Percentiles rank a stretch among this genome's conserved stretches.
Evolutionary conservation across 768 basidiomycete genomes (phyloP).

Genomic region (Gloeopeniophorella convolvens): DNA sequence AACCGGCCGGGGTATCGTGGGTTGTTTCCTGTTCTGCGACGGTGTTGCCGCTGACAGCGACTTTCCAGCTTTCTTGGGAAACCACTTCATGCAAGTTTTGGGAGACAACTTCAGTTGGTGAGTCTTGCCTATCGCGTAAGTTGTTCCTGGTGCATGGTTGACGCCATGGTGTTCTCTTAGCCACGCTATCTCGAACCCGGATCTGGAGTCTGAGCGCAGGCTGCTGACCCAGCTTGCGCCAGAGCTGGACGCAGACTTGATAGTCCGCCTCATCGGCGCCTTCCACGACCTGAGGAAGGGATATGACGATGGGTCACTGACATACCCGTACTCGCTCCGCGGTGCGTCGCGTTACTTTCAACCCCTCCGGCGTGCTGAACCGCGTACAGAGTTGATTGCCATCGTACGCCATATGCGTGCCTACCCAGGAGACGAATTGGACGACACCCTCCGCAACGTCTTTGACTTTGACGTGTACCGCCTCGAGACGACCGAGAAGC

Average conservation of each 20-base stretch:
- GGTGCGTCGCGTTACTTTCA: slow-evolving; percentile 31
- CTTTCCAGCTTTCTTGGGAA: slow-evolving; percentile 58
- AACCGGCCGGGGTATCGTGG: slow-evolving; percentile 66
- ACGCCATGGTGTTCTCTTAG: slow-evolving; percentile 20
- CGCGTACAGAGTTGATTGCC: slow-evolving; percentile 51
- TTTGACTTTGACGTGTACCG: slow-evolving; percentile 69
- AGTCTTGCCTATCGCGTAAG: not conserved
- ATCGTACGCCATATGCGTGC: slow-evolving; percentile 57
- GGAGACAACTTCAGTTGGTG: slow-evolving; percentile 58
- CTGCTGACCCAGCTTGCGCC: slow-evolving; percentile 57
- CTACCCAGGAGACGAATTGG: slow-evolving; percentile 51
- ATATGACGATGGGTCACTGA: slow-evolving; percentile 50
- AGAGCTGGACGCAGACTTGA: slow-evolving; percentile 45
- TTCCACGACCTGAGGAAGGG: slow-evolving; percentile 58
- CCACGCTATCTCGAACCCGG: slow-evolving; percentile 62
- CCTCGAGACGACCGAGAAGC: slow-evolving; percentile 55
- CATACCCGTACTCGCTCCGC: slow-evolving; percentile 64
- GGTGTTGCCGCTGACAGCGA: not conserved
- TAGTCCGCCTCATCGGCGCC: slow-evolving; percentile 51
- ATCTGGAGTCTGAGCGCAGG: slow-evolving; percentile 56
- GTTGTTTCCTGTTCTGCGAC: slow-evolving; percentile 21
- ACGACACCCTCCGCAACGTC: slow-evolving; percentile 53
- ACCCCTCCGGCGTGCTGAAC: not conserved
- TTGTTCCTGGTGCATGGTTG: not conserved
- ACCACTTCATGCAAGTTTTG: slow-evolving; percentile 66